Evolutionary conservation across 1,139 yeast species (phyloP), one percentile per base, ranked within the genome.

Genomic region (Taphrina populina): DNA sequence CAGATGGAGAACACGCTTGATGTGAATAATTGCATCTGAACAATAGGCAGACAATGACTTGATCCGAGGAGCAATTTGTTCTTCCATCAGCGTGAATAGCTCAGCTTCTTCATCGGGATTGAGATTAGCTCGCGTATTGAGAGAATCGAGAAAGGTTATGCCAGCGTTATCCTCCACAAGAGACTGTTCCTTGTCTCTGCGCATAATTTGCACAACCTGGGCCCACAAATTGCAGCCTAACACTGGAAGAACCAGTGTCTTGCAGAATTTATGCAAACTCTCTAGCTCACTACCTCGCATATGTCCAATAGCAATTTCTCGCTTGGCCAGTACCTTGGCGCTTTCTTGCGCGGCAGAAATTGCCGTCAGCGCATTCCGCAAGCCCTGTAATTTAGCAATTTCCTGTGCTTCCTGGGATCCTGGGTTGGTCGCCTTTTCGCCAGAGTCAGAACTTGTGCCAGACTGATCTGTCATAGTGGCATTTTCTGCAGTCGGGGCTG

Each of bases 231-330:
- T 49, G 39, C 45, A 33, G 10, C 56, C 56, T 11, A 52, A 26
- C n/a, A 52, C 26, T 3, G 56, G 56, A 10, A 41, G 24, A 11
- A 34, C n/a, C n/a, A 52, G 40, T 11, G 27, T 20, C 17, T 39
- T 37, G 36, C 49, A 33, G 8, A 11, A 32, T 19, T 52, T 52
- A 11, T 41, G 35, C 41, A 52, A 19, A 5, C n/a, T 11, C 24
- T 52, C 56, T 6, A 52, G 56, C 37, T 52, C 49, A 29, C 32
- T 26, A 8, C 34, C 56, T 15, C 45, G 36, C 20, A 52, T 26
- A 40, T 52, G 49, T n/a, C 56, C 56, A n/a, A 19, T 34, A 10
- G 49, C 56, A 20, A 41, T 15, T 27, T 52, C 56, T 3, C 56
- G 41, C 29, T 52, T 52, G 11, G 56, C 56, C 2, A 49, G 49